phyloP scores from a whole-genome alignment of 805 yeast species.

The Citeromyces matritensis region DNA sequence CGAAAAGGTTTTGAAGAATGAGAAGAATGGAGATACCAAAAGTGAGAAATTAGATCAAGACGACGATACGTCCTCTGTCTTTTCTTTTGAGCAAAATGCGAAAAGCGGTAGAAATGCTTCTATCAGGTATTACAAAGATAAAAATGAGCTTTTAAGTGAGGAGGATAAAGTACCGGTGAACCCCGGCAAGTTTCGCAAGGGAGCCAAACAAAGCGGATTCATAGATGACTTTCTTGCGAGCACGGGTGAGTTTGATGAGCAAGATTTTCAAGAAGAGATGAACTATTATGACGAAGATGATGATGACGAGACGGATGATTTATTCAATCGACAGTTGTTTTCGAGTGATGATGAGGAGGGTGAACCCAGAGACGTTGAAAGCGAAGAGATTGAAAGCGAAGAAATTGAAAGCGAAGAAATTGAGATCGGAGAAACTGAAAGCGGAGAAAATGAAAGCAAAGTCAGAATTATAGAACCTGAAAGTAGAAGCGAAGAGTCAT shows the following conservation, averaged over 20 bases:
- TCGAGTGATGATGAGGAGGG: conserved; percentile 9
- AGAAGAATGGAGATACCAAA: neutral
- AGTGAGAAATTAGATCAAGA: neutral
- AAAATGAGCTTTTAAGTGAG: conserved; percentile 13
- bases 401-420: neutral
- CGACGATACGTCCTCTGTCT: conserved; percentile 8
- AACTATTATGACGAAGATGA: conserved; percentile 14
- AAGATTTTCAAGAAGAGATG: conserved; percentile 15
- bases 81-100: conserved; percentile 16
- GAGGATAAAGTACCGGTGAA: conserved; percentile 6
- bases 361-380: neutral
- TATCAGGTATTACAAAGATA: conserved; percentile 18
- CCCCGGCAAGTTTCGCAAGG: conserved; percentile 4
- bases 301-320: conserved; percentile 20
- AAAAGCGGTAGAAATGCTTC: conserved; percentile 18
- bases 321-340: conserved; percentile 20
- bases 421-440: neutral
- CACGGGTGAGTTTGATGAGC: conserved; percentile 5
- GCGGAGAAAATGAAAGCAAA: neutral
- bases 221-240: conserved; percentile 11
- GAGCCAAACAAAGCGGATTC: conserved; percentile 7
- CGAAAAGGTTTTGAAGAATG: neutral
- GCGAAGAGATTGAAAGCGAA: neutral
- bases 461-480: too few species aligned
- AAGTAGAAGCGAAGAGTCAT: too few species aligned